phyloP scores from a whole-genome alignment of 352 stramenopile species.

The Albugo candida region DNA sequence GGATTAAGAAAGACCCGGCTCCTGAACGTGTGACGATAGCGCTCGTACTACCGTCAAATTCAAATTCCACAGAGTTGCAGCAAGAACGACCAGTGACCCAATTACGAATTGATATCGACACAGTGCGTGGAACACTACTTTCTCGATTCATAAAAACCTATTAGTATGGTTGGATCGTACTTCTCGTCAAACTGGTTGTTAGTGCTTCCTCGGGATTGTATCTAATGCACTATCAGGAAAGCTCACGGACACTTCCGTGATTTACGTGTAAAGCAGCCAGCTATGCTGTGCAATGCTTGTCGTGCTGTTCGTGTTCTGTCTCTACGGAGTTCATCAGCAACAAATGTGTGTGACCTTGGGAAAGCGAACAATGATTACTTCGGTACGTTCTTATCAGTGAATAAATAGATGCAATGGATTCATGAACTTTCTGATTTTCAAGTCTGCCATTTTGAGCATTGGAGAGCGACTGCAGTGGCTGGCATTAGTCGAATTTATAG shows the following conservation, averaged over 20 bases:
- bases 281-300: neutral
- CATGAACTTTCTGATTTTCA: neutral
- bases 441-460: neutral
- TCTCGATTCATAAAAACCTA: neutral
- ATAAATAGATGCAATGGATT: neutral
- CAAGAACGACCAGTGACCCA: too few species aligned
- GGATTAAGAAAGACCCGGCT: too few species aligned
- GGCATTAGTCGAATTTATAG: neutral
- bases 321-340: neutral
- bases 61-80: too few species aligned
- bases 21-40: too few species aligned
- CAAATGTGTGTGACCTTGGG: neutral
- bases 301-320: neutral
- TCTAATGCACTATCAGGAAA: neutral
- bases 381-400: neutral
- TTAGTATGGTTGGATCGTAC: neutral
- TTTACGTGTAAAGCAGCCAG: neutral
- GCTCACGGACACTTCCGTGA: neutral
- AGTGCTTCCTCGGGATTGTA: neutral
- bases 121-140: too few species aligned
- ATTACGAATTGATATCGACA: too few species aligned
- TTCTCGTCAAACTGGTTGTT: neutral
- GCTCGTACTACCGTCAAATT: too few species aligned
- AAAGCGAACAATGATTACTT: neutral
- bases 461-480: neutral